Conservation (phyloP, 345 rosid species). For the Gossypium herbaceum region DNA sequence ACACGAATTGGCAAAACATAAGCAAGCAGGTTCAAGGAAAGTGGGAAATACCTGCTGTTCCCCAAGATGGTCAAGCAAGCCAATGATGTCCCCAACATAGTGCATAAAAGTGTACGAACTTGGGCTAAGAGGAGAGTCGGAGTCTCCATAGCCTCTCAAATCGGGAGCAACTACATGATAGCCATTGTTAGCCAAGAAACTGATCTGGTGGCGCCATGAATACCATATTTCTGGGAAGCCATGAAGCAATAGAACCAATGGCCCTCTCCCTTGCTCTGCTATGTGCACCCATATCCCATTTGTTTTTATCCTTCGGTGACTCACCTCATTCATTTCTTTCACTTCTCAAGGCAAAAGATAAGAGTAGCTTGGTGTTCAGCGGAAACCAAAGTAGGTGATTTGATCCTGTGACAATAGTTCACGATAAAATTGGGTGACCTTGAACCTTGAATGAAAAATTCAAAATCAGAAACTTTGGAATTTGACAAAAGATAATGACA, state of each 20-base stretch:
- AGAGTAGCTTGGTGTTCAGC: neutral
- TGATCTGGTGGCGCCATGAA: conserved; percentile 74
- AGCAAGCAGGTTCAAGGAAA: neutral
- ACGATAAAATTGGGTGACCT: neutral
- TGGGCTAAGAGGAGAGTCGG: conserved; percentile 47
- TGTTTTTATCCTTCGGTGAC: conserved; percentile 16
- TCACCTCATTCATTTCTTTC: conserved; percentile 12
- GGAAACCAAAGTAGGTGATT: neutral
- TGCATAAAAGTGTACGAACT: conserved; percentile 46
- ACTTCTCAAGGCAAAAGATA: neutral
- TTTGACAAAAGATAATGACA: neutral
- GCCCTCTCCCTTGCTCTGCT: conserved; percentile 58
- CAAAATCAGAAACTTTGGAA: neutral
- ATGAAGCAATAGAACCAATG: conserved; percentile 54
- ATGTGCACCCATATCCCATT: conserved; percentile 30
- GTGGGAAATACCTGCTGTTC: conserved; percentile 37
- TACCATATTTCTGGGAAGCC: conserved; percentile 80
- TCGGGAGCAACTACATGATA: conserved; percentile 69
- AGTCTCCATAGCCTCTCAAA: conserved; percentile 59
- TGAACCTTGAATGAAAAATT: neutral
- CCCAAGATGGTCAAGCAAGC: conserved; percentile 46
- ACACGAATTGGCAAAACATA: neutral
- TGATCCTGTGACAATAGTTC: neutral
- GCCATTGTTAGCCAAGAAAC: conserved; percentile 46
- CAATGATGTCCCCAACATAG: conserved; percentile 51